Base-by-base conservation (phyloP, 768 basidiomycete species). In the Trichaptum fuscoviolaceum region DNA sequence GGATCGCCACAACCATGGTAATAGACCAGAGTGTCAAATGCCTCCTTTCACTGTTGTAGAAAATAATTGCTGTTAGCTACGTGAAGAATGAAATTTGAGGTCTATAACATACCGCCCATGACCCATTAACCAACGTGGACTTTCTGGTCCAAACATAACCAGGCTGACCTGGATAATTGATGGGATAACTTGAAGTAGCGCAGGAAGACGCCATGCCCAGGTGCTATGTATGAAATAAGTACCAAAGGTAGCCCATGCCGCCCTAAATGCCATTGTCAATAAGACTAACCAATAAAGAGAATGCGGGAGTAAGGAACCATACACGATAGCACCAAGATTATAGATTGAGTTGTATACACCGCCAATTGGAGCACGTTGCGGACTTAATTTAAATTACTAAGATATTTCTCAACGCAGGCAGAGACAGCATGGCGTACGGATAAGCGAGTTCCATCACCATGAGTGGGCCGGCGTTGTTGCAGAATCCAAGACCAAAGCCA, bases 1-100 rank as follows among this genome's bases (percentile, higher is more conserved):
- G 12, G 15, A 27, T 95, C 83, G n/a, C 91, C 86, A 69, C 91
- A 70, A 34, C 75, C 74, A 67, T 82, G 80, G 64, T 78, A 77
- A 57, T 74, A 69, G n/a, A 76, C 77, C 20, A 82, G 70, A 25
- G 77, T 70, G 0, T 57, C n/a, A 35, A 71, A 69, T 3, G 81
- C 81, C 35, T 77, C 79, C 0, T 79, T 83, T 74, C 69, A 30
- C 74, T 58, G 17, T 15, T 52, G 17, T 52, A 20, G 12, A 15
- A 2, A 27, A 17, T 24, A 63, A 35, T 12, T 15, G 17, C 15
- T n/a, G n/a, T n/a, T n/a, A n/a, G n/a, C n/a, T n/a, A n/a, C n/a
- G n/a, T n/a, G n/a, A n/a, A n/a, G n/a, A n/a, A n/a, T n/a, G n/a
- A n/a, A n/a, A n/a, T n/a, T n/a, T n/a, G 20, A 52, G 78, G 58